Conservation (phyloP, 805 yeast genomes). For the Metschnikowia arizonensis region DNA sequence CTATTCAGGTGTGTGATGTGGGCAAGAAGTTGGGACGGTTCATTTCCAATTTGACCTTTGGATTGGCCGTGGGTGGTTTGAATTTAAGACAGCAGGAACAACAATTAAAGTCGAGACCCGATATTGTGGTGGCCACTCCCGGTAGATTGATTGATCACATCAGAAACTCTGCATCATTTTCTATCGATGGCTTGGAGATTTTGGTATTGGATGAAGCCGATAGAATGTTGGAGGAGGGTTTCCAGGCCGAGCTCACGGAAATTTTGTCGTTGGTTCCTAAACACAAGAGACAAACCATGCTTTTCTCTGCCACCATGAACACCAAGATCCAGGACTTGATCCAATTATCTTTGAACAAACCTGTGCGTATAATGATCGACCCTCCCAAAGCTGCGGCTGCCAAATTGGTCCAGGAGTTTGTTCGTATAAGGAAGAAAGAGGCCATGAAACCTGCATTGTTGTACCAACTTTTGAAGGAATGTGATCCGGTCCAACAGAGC, state of each 20-base stretch:
- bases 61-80: slow-evolving; percentile 97
- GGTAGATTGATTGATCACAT: slow-evolving; percentile 98
- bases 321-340: slow-evolving; percentile 84
- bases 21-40: slow-evolving; percentile 79
- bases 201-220: slow-evolving; percentile 97
- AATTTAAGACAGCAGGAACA: slow-evolving; percentile 94
- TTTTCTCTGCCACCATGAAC: slow-evolving; percentile 98
- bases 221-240: slow-evolving; percentile 98
- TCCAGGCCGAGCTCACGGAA: slow-evolving; percentile 90
- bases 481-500: slow-evolving; percentile 59
- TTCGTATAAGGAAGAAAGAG: slow-evolving; percentile 89
- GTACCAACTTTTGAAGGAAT: slow-evolving; percentile 61
- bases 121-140: slow-evolving; percentile 95
- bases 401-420: slow-evolving; percentile 90
- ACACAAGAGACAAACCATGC: slow-evolving; percentile 83
- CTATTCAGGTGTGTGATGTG: slow-evolving; percentile 93
- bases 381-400: slow-evolving; percentile 93
- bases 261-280: slow-evolving; percentile 79
- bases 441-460: slow-evolving; percentile 77
- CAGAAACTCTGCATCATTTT: slow-evolving; percentile 89
- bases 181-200: slow-evolving; percentile 87
- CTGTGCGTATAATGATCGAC: slow-evolving; percentile 92
- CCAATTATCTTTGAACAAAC: slow-evolving; percentile 81
- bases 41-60: slow-evolving; percentile 74
- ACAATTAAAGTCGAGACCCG: slow-evolving; percentile 87